phyloP scores from a whole-genome alignment of 148 eudicot genomes.

The Silene conica region DNA sequence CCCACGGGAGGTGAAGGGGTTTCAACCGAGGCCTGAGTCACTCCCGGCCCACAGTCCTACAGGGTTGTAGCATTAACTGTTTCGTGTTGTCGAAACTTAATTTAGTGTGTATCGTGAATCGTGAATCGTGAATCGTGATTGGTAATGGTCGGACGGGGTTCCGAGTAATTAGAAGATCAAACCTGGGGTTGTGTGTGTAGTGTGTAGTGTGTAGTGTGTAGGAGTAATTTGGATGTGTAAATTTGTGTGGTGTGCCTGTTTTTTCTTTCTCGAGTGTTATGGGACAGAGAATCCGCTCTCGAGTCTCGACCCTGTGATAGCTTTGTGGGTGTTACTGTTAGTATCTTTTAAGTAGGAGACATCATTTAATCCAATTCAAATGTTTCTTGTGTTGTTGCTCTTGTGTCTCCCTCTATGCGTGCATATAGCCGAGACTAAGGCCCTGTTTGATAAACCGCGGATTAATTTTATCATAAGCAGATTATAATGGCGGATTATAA shows the following conservation, averaged over 20 bases:
- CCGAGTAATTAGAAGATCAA: background rate
- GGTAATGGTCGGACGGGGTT: conserved; percentile 4
- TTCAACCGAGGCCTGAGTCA: conserved; percentile 15
- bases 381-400: background rate
- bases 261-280: conserved; percentile 17
- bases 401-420: background rate
- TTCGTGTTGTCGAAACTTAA: conserved; percentile 2
- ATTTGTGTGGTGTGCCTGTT: conserved; percentile 20
- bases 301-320: conserved; percentile 8
- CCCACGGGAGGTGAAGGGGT: conserved; percentile 26
- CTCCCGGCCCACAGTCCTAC: no score
- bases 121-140: no score
- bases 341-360: conserved; percentile 16
- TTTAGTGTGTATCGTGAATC: conserved; percentile 12
- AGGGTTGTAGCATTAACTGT: conserved; percentile 21
- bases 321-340: conserved; percentile 7
- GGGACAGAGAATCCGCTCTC: no score
- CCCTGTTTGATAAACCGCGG: no score
- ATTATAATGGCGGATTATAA: no score
- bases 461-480: no score
- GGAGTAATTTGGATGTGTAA: conserved; percentile 30
- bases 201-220: conserved; percentile 2
- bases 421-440: no score
- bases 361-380: conserved; percentile 14
- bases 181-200: conserved; percentile 10